These are phyloP conservation scores for Suillus fuscotomentosus DNA, from an alignment of 768 basidiomycete genomes.

Conservation along the genomic window DNA sequence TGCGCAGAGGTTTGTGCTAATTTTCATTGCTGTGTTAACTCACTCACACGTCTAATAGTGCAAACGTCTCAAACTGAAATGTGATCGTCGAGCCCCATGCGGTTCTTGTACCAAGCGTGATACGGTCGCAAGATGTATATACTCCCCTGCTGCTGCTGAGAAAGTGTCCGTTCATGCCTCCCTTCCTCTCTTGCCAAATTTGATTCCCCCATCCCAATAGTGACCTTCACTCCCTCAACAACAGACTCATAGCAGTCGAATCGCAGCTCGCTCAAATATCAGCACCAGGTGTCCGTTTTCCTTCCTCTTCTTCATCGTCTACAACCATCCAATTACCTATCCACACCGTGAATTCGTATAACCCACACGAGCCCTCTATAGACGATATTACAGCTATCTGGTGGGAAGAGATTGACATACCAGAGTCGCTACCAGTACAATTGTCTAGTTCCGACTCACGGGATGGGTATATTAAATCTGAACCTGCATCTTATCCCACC, in stretches of 20 bases:
- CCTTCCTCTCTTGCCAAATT: background rate
- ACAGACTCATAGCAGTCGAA: conserved; percentile 73
- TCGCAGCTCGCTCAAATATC: conserved; percentile 50
- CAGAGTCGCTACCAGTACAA: conserved; percentile 15
- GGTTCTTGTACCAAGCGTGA: conserved; percentile 79
- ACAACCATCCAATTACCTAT: conserved; percentile 35
- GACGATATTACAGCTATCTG: conserved; percentile 61
- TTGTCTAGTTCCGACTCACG: conserved; percentile 14
- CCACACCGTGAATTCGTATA: conserved; percentile 37
- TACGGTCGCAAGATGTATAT: conserved; percentile 68
- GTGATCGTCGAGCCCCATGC: conserved; percentile 77
- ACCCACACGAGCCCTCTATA: conserved; percentile 27
- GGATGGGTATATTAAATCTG: conserved; percentile 32
- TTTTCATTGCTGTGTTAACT: background rate
- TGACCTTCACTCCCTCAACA: conserved; percentile 81
- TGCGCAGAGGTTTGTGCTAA: conserved; percentile 65
- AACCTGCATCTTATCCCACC: conserved; percentile 25
- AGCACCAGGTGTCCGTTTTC: conserved; percentile 25
- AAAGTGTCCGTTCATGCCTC: conserved; percentile 60
- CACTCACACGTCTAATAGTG: conserved; percentile 45
- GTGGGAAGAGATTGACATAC: conserved; percentile 52
- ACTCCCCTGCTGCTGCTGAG: conserved; percentile 80
- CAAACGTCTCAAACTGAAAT: conserved; percentile 85
- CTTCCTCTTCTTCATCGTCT: conserved; percentile 15
- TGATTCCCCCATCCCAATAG: conserved; percentile 29